Conservation (phyloP, 805 yeast species). For the Zygosaccharomyces pseudorouxii region DNA sequence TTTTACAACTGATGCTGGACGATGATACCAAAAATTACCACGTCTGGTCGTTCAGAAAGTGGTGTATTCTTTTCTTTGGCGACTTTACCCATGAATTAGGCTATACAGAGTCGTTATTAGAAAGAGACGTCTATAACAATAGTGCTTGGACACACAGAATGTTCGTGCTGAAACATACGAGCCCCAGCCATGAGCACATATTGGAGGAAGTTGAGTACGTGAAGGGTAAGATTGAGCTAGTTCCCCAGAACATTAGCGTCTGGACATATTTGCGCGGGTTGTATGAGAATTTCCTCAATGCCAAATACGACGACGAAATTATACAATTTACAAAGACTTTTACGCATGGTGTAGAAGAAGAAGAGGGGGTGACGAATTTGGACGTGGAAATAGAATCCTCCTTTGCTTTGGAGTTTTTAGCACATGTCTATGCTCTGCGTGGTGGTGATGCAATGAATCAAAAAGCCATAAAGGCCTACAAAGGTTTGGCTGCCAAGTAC, state of each 20-base stretch:
- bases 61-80: constrained; percentile 62
- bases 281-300: constrained; percentile 30
- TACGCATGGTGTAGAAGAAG: constrained; percentile 33
- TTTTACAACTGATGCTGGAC: constrained; percentile 61
- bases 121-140: constrained; percentile 73
- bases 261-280: constrained; percentile 82
- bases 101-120: constrained; percentile 47
- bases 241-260: constrained; percentile 78
- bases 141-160: constrained; percentile 91
- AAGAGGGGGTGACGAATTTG: constrained; percentile 15
- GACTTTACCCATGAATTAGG: constrained; percentile 48
- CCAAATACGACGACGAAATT: constrained; percentile 36
- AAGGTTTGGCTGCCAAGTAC: constrained; percentile 45
- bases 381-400: constrained; percentile 42
- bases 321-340: constrained; percentile 44
- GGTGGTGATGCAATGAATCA: constrained; percentile 28
- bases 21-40: constrained; percentile 90
- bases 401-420: constrained; percentile 61
- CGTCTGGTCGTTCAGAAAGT: constrained; percentile 89
- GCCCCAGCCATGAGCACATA: constrained; percentile 23
- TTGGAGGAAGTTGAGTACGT: constrained; percentile 52
- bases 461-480: constrained; percentile 44
- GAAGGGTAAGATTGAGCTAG: constrained; percentile 43
- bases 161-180: constrained; percentile 43
- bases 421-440: constrained; percentile 41